phyloP scores from a whole-genome alignment of 2,329 filamentous ascomycete genomes.

The Spiromastix sp. region DNA sequence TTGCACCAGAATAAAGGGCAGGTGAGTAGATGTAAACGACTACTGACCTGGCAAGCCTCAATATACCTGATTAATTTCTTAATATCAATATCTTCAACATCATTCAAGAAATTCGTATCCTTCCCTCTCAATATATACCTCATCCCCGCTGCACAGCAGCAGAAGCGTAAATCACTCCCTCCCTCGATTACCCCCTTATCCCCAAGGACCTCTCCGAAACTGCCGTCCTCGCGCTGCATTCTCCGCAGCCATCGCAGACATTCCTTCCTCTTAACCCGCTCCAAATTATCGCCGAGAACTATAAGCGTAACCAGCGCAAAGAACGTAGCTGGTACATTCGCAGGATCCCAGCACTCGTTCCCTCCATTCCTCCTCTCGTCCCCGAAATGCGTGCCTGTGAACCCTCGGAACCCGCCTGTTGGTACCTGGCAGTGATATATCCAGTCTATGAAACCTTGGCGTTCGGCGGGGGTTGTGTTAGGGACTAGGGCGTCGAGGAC shows the following conservation, averaged over 20 bases:
- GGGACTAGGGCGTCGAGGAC: slow-evolving; percentile 57
- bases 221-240: slow-evolving; percentile 75
- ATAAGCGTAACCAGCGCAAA: slow-evolving; percentile 73
- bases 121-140: slow-evolving; percentile 69
- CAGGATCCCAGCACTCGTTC: slow-evolving; percentile 56
- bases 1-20: neutral
- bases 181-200: slow-evolving; percentile 56
- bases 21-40: neutral
- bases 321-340: slow-evolving; percentile 78
- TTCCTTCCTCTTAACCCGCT: slow-evolving; percentile 54
- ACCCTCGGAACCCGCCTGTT: slow-evolving; percentile 78
- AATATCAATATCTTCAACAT: slow-evolving; percentile 64
- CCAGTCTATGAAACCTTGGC: slow-evolving; percentile 56
- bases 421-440: slow-evolving; percentile 79
- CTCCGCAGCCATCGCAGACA: slow-evolving; percentile 64
- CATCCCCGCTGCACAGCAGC: slow-evolving; percentile 71
- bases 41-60: slow-evolving; percentile 47
- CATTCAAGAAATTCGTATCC: slow-evolving; percentile 42
- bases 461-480: slow-evolving; percentile 44
- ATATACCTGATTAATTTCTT: slow-evolving; percentile 61
- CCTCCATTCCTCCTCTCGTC: slow-evolving; percentile 36
- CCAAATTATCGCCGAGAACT: slow-evolving; percentile 52
- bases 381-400: slow-evolving; percentile 56
- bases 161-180: slow-evolving; percentile 76
- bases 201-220: slow-evolving; percentile 74